Evolutionary conservation across 2,329 filamentous ascomycete genomes (phyloP).

Genomic region (Mycogone perniciosa): DNA sequence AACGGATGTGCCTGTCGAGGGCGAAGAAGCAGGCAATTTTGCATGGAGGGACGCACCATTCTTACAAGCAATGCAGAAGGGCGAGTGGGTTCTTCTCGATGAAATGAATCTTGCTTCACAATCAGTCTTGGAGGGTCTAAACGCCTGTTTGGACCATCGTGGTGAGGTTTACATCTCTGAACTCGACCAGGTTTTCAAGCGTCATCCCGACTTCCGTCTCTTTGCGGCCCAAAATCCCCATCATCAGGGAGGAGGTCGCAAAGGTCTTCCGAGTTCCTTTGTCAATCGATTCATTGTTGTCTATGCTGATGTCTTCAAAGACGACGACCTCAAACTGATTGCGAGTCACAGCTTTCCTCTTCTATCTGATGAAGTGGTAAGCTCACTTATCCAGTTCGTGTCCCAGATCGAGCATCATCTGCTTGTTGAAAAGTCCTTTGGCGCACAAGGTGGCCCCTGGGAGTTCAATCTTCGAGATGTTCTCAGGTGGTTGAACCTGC

Average conservation of each 20-base stretch:
- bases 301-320: slow-evolving; percentile 83
- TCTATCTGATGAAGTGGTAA: slow-evolving; percentile 52
- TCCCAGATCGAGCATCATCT: slow-evolving; percentile 69
- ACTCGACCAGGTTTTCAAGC: slow-evolving; percentile 85
- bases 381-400: slow-evolving; percentile 72
- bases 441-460: slow-evolving; percentile 71
- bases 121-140: slow-evolving; percentile 90
- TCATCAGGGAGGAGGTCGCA: slow-evolving; percentile 91
- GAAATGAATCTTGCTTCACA: slow-evolving; percentile 99
- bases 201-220: slow-evolving; percentile 83
- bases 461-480: slow-evolving; percentile 93
- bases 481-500: slow-evolving; percentile 74
- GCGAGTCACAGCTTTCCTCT: slow-evolving; percentile 69
- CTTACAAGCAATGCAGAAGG: slow-evolving; percentile 90
- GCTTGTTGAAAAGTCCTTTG: slow-evolving; percentile 51
- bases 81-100: slow-evolving; percentile 93
- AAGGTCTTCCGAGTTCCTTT: slow-evolving; percentile 90
- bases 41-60: slow-evolving; percentile 95
- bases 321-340: slow-evolving; percentile 75
- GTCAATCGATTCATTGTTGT: slow-evolving; percentile 98
- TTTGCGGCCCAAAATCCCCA: slow-evolving; percentile 98
- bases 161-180: slow-evolving; percentile 95
- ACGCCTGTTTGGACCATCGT: slow-evolving; percentile 93
- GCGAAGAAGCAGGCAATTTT: slow-evolving; percentile 84
- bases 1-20: slow-evolving; percentile 91